Base-by-base conservation (phyloP, 2,329 filamentous ascomycete genomes). In the Neofusicoccum laricinum region DNA sequence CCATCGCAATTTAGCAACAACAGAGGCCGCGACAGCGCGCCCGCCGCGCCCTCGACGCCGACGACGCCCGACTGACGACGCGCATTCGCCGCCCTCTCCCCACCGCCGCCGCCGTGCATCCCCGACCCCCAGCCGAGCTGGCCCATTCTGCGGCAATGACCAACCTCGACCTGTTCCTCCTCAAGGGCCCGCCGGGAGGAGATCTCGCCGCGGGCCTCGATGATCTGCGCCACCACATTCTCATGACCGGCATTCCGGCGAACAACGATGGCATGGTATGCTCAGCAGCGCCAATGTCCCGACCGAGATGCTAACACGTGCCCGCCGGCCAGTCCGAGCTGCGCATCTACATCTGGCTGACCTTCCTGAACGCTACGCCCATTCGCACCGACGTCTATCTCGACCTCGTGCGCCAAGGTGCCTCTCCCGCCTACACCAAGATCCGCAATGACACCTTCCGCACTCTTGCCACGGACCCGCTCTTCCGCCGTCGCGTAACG, bases 391-490 rank as follows among this genome's bases (percentile, higher is more conserved):
- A 97, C 71, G 85, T 90, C 66, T 99, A 99, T 76, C 90, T 98
- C 68, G 85, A 87, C 64, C 89, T 98, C 49, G 90, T 99, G 68
- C 93, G 96, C 73, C 92, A 95, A 68, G 94, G 95, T 67, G 91
- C 94, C 25, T 98, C 94, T 2, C 93, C 94, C 0, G 93, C 93
- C 50, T 97, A 99, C 80, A 88, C 92, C 72, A 99, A 99, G 80
- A 99, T 99, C 74, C 91, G 93, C 75, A 97, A 99, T 78, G 95
- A 99, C 77, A 97, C 95, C 45, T 98, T 98, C 77, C 92, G 95
- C 71, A 99, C 95, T 0, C 84, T 99, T 63, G 95, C 95, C 36
- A 97, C 94, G 59, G 95, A 99, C 73, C 93, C 94, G n/a, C 86
- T 99, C 40, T 99, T 98, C 82, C 91, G 95, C 67, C 88, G 95